phyloP scores from a whole-genome alignment of 495 filamentous ascomycete species.

The Chlorociboria aeruginascens region DNA sequence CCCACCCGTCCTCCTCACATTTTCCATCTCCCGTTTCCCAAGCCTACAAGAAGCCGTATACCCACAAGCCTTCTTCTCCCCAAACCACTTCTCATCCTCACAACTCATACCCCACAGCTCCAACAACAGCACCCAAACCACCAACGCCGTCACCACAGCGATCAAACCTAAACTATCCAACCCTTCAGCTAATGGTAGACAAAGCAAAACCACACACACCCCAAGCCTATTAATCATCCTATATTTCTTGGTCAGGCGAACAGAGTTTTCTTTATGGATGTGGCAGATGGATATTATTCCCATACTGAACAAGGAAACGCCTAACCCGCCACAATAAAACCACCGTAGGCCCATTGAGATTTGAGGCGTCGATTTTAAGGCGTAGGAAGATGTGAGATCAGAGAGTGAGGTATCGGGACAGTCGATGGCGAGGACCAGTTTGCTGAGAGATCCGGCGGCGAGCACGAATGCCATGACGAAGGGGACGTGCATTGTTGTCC shows the following conservation, averaged over 20 bases:
- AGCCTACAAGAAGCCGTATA: conserved; percentile 19
- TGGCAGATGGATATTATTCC: conserved; percentile 31
- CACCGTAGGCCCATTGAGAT: conserved; percentile 37
- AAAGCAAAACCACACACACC: conserved; percentile 34
- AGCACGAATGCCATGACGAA: conserved; percentile 49
- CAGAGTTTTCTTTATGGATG: conserved; percentile 27
- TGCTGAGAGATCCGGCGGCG: conserved; percentile 35
- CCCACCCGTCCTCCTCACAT: conserved; percentile 9
- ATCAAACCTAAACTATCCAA: conserved; percentile 39
- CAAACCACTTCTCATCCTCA: conserved; percentile 26
- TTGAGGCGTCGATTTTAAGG: conserved; percentile 27
- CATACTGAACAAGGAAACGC: conserved; percentile 39
- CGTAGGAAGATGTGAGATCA: conserved; percentile 33
- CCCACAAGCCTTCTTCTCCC: conserved; percentile 10
- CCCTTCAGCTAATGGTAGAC: conserved; percentile 31
- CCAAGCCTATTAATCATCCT: conserved; percentile 34
- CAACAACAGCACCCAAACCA: conserved; percentile 32
- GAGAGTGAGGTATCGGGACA: conserved; percentile 27
- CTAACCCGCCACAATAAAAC: conserved; percentile 47
- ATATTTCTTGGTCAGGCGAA: conserved; percentile 32
- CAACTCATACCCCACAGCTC: conserved; percentile 40
- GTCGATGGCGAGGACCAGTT: conserved; percentile 43
- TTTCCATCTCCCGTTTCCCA: conserved; percentile 15
- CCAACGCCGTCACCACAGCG: conserved; percentile 33
- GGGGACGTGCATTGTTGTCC: conserved; percentile 32